Conservation (phyloP, 2,329 filamentous ascomycete genomes). For the Fusarium sp. region DNA sequence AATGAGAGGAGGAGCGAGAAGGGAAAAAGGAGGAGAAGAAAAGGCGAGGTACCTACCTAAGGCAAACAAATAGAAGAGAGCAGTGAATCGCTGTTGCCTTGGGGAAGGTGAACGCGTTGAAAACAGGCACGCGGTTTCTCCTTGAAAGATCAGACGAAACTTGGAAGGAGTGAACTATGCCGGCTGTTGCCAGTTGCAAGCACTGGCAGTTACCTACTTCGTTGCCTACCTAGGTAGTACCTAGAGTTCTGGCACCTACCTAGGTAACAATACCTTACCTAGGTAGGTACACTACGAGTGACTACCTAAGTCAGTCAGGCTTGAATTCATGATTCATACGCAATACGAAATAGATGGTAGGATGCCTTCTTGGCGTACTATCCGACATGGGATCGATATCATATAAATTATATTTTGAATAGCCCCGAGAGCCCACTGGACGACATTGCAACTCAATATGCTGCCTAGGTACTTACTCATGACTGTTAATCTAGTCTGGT, state of each 20-base stretch:
- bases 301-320: neutral
- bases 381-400: no score
- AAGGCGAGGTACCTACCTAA: neutral
- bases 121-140: slow-evolving; percentile 7
- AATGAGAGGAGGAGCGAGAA: neutral
- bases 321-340: no score
- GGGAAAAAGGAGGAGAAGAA: neutral
- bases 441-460: neutral
- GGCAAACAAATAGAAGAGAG: neutral
- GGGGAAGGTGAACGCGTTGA: slow-evolving; percentile 3
- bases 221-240: no score
- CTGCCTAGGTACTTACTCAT: neutral
- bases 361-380: no score
- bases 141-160: neutral
- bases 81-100: slow-evolving; percentile 19
- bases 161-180: slow-evolving; percentile 6
- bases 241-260: neutral
- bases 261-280: no score
- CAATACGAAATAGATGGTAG: no score
- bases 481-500: neutral
- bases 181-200: slow-evolving; percentile 18
- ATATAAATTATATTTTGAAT: no score
- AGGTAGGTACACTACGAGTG: neutral
- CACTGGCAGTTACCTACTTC: slow-evolving; percentile 21
- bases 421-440: neutral